Conservation (phyloP, 164 flowering plant genomes). For the Nymphaea thermarum region DNA sequence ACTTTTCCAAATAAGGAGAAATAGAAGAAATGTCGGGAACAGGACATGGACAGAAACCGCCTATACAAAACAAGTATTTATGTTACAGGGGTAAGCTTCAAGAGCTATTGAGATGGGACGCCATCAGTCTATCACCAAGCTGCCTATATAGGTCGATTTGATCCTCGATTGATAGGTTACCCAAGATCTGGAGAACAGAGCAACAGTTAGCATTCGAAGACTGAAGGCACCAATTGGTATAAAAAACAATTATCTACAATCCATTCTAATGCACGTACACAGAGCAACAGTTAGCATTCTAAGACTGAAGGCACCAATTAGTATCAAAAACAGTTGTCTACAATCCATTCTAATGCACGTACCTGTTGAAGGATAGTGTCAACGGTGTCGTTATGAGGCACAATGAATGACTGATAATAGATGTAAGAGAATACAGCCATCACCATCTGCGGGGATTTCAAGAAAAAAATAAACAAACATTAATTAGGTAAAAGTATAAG, state of each 20-base stretch:
- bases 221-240: too few species aligned
- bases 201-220: neutral
- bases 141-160: constrained; percentile 48
- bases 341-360: neutral
- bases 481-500: too few species aligned
- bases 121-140: constrained; percentile 24
- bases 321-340: neutral
- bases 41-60: neutral
- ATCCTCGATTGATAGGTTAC: constrained; percentile 63
- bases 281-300: neutral
- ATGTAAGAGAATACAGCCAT: constrained; percentile 97
- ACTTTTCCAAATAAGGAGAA: neutral
- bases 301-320: too few species aligned
- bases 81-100: neutral
- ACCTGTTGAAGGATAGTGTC: constrained; percentile 86
- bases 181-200: constrained; percentile 25
- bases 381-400: constrained; percentile 46
- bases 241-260: neutral
- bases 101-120: neutral
- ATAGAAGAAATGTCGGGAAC: neutral
- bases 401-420: constrained; percentile 86
- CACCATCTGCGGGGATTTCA: constrained; percentile 56
- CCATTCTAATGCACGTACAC: neutral
- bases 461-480: neutral
- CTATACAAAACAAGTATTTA: neutral